These are phyloP conservation scores for Acacia concinna DNA, from an alignment of 331 rosid species.

Conservation along the genomic window DNA sequence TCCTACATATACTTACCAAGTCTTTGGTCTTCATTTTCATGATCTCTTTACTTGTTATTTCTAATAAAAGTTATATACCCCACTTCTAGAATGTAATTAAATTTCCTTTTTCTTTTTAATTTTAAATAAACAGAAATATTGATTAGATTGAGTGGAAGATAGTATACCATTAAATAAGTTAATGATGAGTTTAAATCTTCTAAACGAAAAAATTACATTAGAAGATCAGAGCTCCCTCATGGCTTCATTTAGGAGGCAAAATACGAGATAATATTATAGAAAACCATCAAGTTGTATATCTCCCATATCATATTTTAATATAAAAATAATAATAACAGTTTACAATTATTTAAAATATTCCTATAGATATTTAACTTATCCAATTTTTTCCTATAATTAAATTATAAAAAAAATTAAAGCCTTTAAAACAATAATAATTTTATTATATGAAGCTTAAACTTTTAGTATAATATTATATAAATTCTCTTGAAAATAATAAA, in stretches of 20 bases:
- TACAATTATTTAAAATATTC: neutral
- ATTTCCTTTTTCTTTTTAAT: neutral
- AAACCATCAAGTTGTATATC: too few species aligned
- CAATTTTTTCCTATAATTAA: neutral
- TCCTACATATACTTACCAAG: neutral
- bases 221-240: too few species aligned
- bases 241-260: too few species aligned
- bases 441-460: neutral
- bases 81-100: neutral
- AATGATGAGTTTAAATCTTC: too few species aligned
- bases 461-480: too few species aligned
- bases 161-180: neutral
- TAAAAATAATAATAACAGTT: neutral
- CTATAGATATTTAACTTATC: neutral
- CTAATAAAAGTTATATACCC: neutral
- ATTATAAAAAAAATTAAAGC: neutral
- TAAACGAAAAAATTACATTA: too few species aligned
- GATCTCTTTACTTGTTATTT: neutral
- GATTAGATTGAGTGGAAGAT: neutral
- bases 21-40: neutral
- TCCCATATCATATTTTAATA: neutral
- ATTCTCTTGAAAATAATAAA: too few species aligned
- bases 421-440: neutral
- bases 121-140: too few species aligned
- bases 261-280: too few species aligned